Evolutionary conservation across 2,329 filamentous ascomycete species (phyloP), one percentile per base, ranked within the genome.

Genomic region (Lachnellula arida): DNA sequence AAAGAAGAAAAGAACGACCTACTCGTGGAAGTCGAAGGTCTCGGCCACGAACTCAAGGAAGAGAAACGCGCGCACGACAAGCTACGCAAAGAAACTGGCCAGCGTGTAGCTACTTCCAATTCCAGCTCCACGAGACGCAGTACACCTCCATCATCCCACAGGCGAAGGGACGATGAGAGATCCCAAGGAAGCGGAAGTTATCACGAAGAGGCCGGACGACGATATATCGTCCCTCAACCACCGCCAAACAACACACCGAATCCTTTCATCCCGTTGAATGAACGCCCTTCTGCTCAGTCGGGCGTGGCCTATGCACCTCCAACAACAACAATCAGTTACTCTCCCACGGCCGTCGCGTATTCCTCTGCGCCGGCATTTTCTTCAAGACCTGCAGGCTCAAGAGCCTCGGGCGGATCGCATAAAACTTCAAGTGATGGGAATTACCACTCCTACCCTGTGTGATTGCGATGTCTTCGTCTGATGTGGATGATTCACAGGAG

Each of bases 361-460:
- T 46, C 56, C n/a, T 22, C 58, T 14, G 34, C 43, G 6, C 57
- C 55, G 17, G 48, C 51, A 11, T 51, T 42, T 22, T 46, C 44
- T n/a, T 51, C 44, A n/a, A 25, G 44, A n/a, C 44, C 44, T 3
- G 44, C 44, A 25, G 44, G 44, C 44, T 47, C 44, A 3, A 47
- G 44, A 47, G 23, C 44, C 6, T 47, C 42, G 11, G 42, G n/a
- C 7, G 19, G 42, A 17, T 44, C 44, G 22, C 28, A 47, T 22
- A 2, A 5, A 23, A 17, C 5, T 23, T 32, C 55, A 3, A 60
- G 61, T 50, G 66, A 68, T 61, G 66, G 66, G 43, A 63, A 56
- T 23, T 68, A 68, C 54, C 64, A 68, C 55, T 54, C 48, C 40
- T 52, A 54, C 39, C 55, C 55, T 17, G 42, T 57, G 51, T 57